These are phyloP conservation scores for Lichtheimia hyalospora DNA, from an alignment of 371 early-diverging fungal species.

Conservation along the genomic window DNA sequence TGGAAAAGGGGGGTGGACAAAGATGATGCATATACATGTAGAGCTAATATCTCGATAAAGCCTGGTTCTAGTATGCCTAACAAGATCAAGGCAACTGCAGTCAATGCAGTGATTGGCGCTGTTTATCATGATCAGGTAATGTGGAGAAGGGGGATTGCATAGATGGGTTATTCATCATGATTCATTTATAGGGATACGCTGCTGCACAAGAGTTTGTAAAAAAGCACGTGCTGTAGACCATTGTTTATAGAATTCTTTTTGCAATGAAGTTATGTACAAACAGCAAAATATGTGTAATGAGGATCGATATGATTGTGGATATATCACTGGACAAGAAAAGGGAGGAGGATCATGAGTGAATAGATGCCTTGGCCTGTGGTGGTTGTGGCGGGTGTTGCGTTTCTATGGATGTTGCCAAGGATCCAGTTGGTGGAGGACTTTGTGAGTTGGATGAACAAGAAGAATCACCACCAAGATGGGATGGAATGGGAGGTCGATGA, in stretches of 20 bases:
- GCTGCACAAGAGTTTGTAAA: constrained; percentile 23
- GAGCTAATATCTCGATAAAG: background rate
- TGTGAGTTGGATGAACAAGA: constrained; percentile 6
- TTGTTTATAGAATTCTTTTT: background rate
- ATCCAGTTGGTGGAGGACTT: background rate
- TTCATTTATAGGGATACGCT: constrained; percentile 12
- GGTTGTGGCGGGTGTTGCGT: background rate
- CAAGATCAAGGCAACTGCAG: constrained; percentile 38
- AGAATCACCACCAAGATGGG: constrained; percentile 6
- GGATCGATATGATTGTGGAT: background rate
- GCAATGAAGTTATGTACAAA: constrained; percentile 6
- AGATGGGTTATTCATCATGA: background rate
- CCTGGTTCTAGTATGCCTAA: background rate
- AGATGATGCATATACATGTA: background rate
- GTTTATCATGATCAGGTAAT: constrained; percentile 52
- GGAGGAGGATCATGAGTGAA: background rate
- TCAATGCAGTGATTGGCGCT: constrained; percentile 51
- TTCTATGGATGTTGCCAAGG: background rate
- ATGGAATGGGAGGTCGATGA: constrained; percentile 20
- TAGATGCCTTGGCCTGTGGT: background rate
- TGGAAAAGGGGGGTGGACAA: no score
- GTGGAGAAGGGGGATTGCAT: background rate
- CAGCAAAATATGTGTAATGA: background rate
- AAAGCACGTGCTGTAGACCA: constrained; percentile 14
- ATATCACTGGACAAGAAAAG: background rate